These are phyloP conservation scores for Cystofilobasidium macerans DNA, from an alignment of 768 basidiomycete species.

Conservation along the genomic window DNA sequence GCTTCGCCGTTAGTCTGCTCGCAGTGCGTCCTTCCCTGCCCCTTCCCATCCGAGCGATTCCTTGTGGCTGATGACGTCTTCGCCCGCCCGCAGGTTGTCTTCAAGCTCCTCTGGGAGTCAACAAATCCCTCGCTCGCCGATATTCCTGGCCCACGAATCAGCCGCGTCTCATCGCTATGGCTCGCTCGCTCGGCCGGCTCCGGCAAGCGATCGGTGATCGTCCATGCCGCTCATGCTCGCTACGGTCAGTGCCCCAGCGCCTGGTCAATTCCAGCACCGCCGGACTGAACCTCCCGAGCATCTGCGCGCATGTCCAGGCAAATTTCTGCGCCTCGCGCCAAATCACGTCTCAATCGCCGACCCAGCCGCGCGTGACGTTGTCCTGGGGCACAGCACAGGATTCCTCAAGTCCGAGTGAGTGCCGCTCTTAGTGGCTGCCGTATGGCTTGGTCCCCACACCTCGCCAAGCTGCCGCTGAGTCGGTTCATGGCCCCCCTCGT, in stretches of 20 bases:
- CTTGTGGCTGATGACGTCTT: too few relatives aligned
- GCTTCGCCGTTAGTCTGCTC: too few relatives aligned
- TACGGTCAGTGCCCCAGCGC: constrained; percentile 48
- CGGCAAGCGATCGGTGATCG: constrained; percentile 64
- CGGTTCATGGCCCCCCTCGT: too few relatives aligned
- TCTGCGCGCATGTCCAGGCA: constrained; percentile 40
- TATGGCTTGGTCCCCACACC: too few relatives aligned
- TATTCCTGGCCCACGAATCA: constrained; percentile 56
- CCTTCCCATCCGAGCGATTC: not conserved
- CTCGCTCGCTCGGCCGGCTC: constrained; percentile 52
- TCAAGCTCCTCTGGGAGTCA: not conserved
- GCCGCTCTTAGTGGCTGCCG: too few relatives aligned
- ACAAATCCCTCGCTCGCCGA: not conserved
- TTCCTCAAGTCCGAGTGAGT: constrained; percentile 56
- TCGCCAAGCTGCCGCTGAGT: too few relatives aligned
- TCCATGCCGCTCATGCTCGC: constrained; percentile 62
- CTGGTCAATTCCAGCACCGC: not conserved
- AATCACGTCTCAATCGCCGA: constrained; percentile 67
- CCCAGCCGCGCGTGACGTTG: constrained; percentile 59
- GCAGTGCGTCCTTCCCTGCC: not conserved
- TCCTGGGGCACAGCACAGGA: constrained; percentile 80
- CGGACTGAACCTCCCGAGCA: not conserved
- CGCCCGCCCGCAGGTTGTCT: not conserved
- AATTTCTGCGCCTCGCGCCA: constrained; percentile 59
- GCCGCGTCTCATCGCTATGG: constrained; percentile 64